Base-by-base conservation (phyloP, 441 rosid species). In the Lepidium campestre region DNA sequence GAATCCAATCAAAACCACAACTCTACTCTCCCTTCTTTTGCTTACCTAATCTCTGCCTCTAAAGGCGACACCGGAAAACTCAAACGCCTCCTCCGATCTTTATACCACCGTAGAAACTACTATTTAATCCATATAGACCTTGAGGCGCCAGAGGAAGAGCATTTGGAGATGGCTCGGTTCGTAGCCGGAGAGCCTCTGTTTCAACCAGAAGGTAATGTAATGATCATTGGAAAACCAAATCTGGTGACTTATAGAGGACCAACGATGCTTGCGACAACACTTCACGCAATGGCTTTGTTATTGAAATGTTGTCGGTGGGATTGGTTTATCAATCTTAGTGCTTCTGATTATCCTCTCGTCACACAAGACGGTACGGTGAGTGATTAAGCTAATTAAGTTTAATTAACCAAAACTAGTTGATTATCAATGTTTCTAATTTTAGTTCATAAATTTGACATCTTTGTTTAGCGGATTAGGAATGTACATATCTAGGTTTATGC, bases 281-380 rank as follows among this genome's bases (percentile, higher is more conserved):
- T 86, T 20, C 92, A 84, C 71, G 88, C 86, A 20, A 83, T 86
- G 80, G 78, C 92, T 32, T 76, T 83, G 81, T 84, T 86, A 13
- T 53, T 80, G 76, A 81, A 84, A 18, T 80, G 82, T 76, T 83
- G 92, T 76, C 77, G 75, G 57, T 86, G 92, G 92, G 91, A 86
- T 67, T 86, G 91, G 91, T 86, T 86, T 29, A 84, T 86, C 6
- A 86, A 86, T 69, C 87, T 85, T 13, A 83, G 92, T 79, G 92
- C 92, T 67, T 86, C 92, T 67, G 92, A 86, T 67, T 86, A 85
- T 62, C 92, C 89, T 58, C 67, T 85, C 20, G 75, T 81, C 11
- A 86, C 88, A 75, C 92, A 84, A 86, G 92, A 86, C 80, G 92
- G 92, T 86, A 86, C 69, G 89, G 92, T 86, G 89, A 86, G 91